Percentiles rank a stretch among this genome's conserved stretches.
Evolutionary conservation across 768 basidiomycete genomes (phyloP).

Genomic region (Chalciporus pseudorubinellus): DNA sequence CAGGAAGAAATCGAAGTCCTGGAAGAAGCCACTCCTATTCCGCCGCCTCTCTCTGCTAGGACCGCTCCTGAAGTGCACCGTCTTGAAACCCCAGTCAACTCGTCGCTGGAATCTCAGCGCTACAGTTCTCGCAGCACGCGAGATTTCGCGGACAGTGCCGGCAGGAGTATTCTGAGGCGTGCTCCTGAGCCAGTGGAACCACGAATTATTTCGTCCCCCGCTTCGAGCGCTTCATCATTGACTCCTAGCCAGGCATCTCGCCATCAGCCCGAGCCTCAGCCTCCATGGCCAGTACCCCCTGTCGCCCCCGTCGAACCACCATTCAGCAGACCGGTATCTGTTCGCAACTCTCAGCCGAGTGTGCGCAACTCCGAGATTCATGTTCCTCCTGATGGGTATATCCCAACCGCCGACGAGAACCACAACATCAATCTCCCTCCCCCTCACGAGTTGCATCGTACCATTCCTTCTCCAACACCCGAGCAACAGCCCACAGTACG

Average conservation of each 20-base stretch:
- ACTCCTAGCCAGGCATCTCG: constrained; percentile 16
- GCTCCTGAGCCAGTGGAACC: constrained; percentile 15
- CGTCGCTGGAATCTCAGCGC: constrained; percentile 19
- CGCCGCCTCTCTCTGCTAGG: constrained; percentile 12
- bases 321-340: constrained; percentile 16
- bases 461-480: constrained; percentile 27
- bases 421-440: constrained; percentile 46
- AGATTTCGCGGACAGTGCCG: constrained; percentile 12
- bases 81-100: constrained; percentile 14
- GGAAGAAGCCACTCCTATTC: constrained; percentile 12
- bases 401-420: constrained; percentile 42
- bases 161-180: constrained; percentile 15
- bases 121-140: constrained; percentile 19
- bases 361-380: constrained; percentile 20
- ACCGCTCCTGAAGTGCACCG: constrained; percentile 28
- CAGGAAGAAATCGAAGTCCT: constrained; percentile 25
- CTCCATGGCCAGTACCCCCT: constrained; percentile 18
- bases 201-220: constrained; percentile 9
- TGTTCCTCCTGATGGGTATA: constrained; percentile 48
- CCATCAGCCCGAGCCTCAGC: constrained; percentile 13
- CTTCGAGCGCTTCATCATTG: constrained; percentile 8
- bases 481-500: constrained; percentile 24
- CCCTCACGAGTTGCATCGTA: constrained; percentile 45
- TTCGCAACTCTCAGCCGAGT: constrained; percentile 18
- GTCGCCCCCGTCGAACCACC: constrained; percentile 4